Conservation (phyloP, 306 rosid genomes). For the Cicer judaicum region DNA sequence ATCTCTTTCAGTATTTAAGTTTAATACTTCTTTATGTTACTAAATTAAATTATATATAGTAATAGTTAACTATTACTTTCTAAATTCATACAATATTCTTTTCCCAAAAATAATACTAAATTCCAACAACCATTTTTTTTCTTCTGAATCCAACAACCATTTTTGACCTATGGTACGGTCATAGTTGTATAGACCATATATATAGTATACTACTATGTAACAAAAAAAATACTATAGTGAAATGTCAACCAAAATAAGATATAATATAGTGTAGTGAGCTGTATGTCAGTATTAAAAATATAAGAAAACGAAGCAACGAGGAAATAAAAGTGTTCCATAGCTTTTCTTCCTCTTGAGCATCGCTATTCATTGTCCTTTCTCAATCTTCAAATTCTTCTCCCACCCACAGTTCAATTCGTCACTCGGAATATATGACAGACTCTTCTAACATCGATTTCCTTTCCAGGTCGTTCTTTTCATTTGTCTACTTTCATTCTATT, state of each 20-base stretch:
- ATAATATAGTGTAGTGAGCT: background rate
- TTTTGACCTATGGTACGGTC: background rate
- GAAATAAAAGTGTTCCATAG: background rate
- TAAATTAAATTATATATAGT: too few relatives aligned
- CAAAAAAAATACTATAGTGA: background rate
- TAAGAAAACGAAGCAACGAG: constrained; percentile 17
- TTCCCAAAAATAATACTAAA: too few relatives aligned
- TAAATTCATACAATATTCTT: too few relatives aligned
- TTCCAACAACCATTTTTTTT: too few relatives aligned
- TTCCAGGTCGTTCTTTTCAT: constrained; percentile 57
- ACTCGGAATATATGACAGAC: constrained; percentile 36
- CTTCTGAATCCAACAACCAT: background rate
- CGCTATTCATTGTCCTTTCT: constrained; percentile 2
- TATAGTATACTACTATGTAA: background rate
- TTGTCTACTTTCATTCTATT: background rate
- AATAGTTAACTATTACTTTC: too few relatives aligned
- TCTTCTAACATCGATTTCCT: constrained; percentile 51
- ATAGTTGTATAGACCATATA: background rate
- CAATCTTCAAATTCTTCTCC: background rate
- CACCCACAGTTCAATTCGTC: constrained; percentile 7
- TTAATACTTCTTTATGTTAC: too few relatives aligned
- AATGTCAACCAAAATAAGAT: background rate
- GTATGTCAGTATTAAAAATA: background rate
- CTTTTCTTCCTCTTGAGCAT: background rate
- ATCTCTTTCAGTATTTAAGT: too few relatives aligned